Conservation (phyloP, 1,139 yeast species). For the Martiniozyma asiatica region DNA sequence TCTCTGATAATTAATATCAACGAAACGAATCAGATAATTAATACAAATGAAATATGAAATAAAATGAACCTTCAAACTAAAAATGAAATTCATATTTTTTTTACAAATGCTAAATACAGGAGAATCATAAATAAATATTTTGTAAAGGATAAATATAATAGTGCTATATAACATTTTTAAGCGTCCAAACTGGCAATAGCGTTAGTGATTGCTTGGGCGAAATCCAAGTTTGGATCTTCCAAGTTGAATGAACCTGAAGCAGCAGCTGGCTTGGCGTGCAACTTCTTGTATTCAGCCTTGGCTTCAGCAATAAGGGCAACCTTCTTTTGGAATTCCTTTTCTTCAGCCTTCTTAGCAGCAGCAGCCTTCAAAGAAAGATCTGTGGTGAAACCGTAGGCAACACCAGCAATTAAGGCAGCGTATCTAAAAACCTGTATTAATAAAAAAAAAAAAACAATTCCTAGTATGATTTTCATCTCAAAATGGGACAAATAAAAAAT, state of each 20-base stretch:
- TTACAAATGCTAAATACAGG: no score
- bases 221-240: constrained; percentile 85
- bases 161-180: constrained; percentile 1
- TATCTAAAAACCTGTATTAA: constrained; percentile 78
- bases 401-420: constrained; percentile 83
- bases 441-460: no score
- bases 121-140: no score
- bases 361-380: constrained; percentile 55
- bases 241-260: constrained; percentile 46
- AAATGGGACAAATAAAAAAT: no score
- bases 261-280: constrained; percentile 32
- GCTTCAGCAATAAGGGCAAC: constrained; percentile 77
- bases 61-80: no score
- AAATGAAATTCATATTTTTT: no score
- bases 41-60: no score
- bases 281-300: constrained; percentile 72
- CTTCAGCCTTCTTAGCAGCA: constrained; percentile 47
- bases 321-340: constrained; percentile 50
- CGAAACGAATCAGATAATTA: no score
- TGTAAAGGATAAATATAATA: constrained; percentile 3
- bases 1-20: no score
- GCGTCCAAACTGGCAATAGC: constrained; percentile 33
- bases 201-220: constrained; percentile 41
- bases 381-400: constrained; percentile 81
- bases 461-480: no score